A percentile compares a stretch with the other conserved stretches of the same genome.
These are phyloP conservation scores for Botrytis deweyae DNA, from an alignment of 2,329 filamentous ascomycete genomes.

Conservation along the genomic window DNA sequence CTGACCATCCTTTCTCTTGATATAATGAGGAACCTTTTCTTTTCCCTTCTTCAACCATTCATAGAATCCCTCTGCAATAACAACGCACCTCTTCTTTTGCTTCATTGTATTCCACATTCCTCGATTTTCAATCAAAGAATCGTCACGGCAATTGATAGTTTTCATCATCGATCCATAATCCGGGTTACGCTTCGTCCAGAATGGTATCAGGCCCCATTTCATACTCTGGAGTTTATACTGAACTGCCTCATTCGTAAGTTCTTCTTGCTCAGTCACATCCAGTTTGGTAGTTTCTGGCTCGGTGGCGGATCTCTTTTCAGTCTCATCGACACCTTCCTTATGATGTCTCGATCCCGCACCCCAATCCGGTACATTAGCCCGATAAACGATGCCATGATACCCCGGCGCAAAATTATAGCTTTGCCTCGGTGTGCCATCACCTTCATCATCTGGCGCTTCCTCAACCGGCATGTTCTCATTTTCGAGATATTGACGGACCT, in stretches of 20 bases:
- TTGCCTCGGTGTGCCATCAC: constrained; percentile 57
- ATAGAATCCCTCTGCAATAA: constrained; percentile 90
- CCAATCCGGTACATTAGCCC: constrained; percentile 66
- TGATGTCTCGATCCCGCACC: constrained; percentile 48
- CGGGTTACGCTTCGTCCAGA: constrained; percentile 83
- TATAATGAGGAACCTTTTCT: constrained; percentile 81
- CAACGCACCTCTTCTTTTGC: constrained; percentile 79
- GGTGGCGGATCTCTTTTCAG: constrained; percentile 29
- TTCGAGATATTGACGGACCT: constrained; percentile 71
- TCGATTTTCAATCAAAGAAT: constrained; percentile 71
- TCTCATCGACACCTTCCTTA: constrained; percentile 33
- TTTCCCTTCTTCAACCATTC: constrained; percentile 89
- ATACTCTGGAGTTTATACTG: constrained; percentile 85
- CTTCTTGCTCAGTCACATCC: constrained; percentile 12
- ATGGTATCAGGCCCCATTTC: constrained; percentile 94
- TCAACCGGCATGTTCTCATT: constrained; percentile 72
- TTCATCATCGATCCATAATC: constrained; percentile 76
- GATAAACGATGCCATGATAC: constrained; percentile 80
- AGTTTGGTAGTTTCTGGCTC: constrained; percentile 15
- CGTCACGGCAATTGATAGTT: constrained; percentile 93
- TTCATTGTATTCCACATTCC: constrained; percentile 96
- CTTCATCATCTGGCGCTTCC: constrained; percentile 70
- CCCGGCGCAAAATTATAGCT: constrained; percentile 94
- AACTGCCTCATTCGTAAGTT: constrained; percentile 37
- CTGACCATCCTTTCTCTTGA: constrained; percentile 76